These are phyloP conservation scores for Ophiostoma australiae DNA, from an alignment of 2,329 filamentous ascomycete genomes.

Conservation along the genomic window DNA sequence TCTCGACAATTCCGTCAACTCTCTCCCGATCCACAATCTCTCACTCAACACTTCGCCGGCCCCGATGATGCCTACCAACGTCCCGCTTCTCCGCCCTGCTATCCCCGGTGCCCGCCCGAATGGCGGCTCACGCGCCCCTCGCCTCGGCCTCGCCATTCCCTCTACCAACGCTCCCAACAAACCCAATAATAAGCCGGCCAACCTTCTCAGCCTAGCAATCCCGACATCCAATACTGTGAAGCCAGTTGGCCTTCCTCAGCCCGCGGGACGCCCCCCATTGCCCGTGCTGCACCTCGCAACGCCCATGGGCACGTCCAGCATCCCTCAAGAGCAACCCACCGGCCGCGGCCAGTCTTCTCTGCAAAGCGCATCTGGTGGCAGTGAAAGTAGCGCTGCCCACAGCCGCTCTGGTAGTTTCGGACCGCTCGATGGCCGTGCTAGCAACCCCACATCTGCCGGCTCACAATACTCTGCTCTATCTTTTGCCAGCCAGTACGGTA, in stretches of 20 bases:
- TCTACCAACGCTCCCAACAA: constrained; percentile 63
- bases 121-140: constrained; percentile 61
- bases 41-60: constrained; percentile 37
- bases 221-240: constrained; percentile 80
- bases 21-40: constrained; percentile 18
- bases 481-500: constrained; percentile 68
- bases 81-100: constrained; percentile 76
- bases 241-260: constrained; percentile 54
- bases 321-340: constrained; percentile 62
- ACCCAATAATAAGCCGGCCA: constrained; percentile 61
- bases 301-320: constrained; percentile 73
- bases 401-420: constrained; percentile 83
- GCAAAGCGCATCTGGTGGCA: constrained; percentile 68
- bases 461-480: constrained; percentile 80
- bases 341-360: constrained; percentile 52
- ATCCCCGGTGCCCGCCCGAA: constrained; percentile 54
- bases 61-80: constrained; percentile 67
- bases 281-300: constrained; percentile 83
- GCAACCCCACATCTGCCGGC: constrained; percentile 80
- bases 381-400: constrained; percentile 72
- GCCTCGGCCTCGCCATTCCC: constrained; percentile 84
- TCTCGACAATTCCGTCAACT: constrained; percentile 10
- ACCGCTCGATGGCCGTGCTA: constrained; percentile 66
- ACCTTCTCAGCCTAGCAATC: constrained; percentile 66
- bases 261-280: constrained; percentile 53